Percentiles rank a stretch among this genome's conserved stretches.
Evolutionary conservation across 345 rosid genomes (phyloP).

Genomic region (Nephelium lappaceum): DNA sequence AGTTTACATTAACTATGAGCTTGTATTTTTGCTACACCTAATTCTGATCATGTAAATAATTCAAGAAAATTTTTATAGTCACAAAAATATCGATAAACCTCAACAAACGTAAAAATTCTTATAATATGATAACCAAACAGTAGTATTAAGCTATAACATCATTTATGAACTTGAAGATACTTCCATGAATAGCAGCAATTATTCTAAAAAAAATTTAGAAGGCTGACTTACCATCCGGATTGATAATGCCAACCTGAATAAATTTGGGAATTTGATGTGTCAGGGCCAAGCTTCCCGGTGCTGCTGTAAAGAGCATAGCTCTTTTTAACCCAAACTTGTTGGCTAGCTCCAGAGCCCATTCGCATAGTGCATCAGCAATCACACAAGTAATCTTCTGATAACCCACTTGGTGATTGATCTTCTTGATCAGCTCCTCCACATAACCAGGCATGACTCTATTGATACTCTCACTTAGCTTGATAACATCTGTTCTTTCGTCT

Average conservation of each 20-base stretch:
- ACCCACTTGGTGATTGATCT: conserved; percentile 14
- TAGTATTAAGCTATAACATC: too few species aligned
- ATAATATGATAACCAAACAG: too few species aligned
- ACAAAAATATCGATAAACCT: too few species aligned
- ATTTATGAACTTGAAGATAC: too few species aligned
- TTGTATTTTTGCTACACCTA: too few species aligned
- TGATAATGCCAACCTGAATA: conserved; percentile 30
- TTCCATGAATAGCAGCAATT: too few species aligned
- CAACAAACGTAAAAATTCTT: too few species aligned
- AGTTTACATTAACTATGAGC: too few species aligned
- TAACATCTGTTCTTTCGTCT: conserved; percentile 24
- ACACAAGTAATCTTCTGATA: conserved; percentile 23
- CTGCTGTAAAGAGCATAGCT: conserved; percentile 12
- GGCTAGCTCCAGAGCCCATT: conserved; percentile 33
- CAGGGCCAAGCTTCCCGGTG: conserved; percentile 25
- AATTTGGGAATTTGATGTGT: conserved; percentile 20
- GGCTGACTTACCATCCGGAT: conserved; percentile 22
- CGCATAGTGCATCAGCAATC: conserved; percentile 20
- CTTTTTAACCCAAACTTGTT: conserved; percentile 20
- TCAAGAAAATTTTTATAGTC: too few species aligned
- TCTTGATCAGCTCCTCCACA: conserved; percentile 25
- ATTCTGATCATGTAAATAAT: too few species aligned
- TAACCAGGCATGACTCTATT: conserved; percentile 24
- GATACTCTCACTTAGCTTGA: conserved; percentile 4
- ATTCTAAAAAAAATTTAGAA: too few species aligned